Base-by-base conservation (phyloP, 1,284 basidiomycete genomes). In the Coniophora puteana region DNA sequence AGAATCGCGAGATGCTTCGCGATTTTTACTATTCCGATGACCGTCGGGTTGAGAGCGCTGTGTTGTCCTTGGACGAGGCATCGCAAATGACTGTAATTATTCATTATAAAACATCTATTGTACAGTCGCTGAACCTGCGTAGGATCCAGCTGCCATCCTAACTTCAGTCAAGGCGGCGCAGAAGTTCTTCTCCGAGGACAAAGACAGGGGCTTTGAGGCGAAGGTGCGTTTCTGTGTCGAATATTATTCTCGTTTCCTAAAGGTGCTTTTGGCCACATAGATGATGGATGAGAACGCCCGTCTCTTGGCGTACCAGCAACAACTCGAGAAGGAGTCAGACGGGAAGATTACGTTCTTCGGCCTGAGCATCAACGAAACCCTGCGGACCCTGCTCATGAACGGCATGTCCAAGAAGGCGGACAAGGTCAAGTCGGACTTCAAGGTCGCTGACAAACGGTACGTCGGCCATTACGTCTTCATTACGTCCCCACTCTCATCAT, bases 1-100 rank as follows among this genome's bases (percentile, higher is more conserved):
- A 91, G 54, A 92, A 98, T 58, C 71, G 85, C 34, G 92, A 93
- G 48, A 85, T 99, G 76, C 69, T 98, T 11, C 76, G 90, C 13
- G 93, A 99, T 61, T 98, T 96, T 62, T 99, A 95, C 65, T 99
- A 95, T 59, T 95, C 95, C 38, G 96, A 99, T 57, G 96, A 99
- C 63, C 76, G 95, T 46, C 75, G 95, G 32, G 86, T 91, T 6
- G 94, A 98, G 55, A 93, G 84, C 57, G 96, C 92, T 0, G 76
- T 89, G 13, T 67, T 98, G 5, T 86, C 80, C 28, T 66, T 99
- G 30, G 87, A 90, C 30, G 93, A 96, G 58, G 89, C 92, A 12
- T 69, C 76, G 5, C 59, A 63, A 26, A 79, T 80, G 61, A 59
- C 60, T 40, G 86, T 87, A 47, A 45, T 77, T 59, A 10, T 38